A percentile compares a stretch with the other conserved stretches of the same genome.
Conservation (phyloP, 2,329 filamentous ascomycete species). For the Chrysosporium queenslandicum region DNA sequence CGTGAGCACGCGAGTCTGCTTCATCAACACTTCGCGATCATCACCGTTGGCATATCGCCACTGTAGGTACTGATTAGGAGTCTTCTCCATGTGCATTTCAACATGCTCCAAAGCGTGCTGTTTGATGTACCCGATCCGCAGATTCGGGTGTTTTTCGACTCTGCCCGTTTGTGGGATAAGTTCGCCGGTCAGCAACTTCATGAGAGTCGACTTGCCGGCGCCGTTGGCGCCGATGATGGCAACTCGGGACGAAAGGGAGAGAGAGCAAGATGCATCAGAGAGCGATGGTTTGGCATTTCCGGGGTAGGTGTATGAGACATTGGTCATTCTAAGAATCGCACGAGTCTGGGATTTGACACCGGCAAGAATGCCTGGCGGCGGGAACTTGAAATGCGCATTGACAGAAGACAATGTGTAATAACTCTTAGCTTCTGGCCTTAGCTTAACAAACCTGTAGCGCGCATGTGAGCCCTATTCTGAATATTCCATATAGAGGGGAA, state of each 20-base stretch:
- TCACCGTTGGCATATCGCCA: slow-evolving; percentile 98
- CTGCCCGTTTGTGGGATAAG: slow-evolving; percentile 70
- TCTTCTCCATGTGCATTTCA: slow-evolving; percentile 99
- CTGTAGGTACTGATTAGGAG: slow-evolving; percentile 95
- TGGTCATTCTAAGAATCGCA: slow-evolving; percentile 88
- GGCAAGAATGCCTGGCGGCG: slow-evolving; percentile 81
- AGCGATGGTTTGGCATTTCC: slow-evolving; percentile 79
- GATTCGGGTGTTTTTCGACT: slow-evolving; percentile 96
- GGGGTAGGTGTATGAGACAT: slow-evolving; percentile 91
- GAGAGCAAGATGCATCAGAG: slow-evolving; percentile 71
- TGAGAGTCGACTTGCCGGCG: slow-evolving; percentile 94
- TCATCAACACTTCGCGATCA: slow-evolving; percentile 92
- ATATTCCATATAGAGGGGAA: background rate
- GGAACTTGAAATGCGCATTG: slow-evolving; percentile 94
- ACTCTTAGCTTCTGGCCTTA: slow-evolving; percentile 88
- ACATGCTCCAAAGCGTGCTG: slow-evolving; percentile 98
- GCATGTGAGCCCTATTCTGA: too few relatives aligned
- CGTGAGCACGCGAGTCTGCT: slow-evolving; percentile 87
- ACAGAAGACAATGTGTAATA: slow-evolving; percentile 93
- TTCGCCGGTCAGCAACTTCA: slow-evolving; percentile 94
- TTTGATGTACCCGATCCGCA: slow-evolving; percentile 99
- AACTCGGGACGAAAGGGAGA: slow-evolving; percentile 81
- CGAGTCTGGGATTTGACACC: slow-evolving; percentile 93
- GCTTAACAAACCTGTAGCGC: slow-evolving; percentile 66
- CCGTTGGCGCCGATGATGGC: slow-evolving; percentile 96